A percentile compares a stretch with the other conserved stretches of the same genome.
Evolutionary conservation across 176 grass and related monocot species (phyloP).

Genomic region (Metroxylon sagu): DNA sequence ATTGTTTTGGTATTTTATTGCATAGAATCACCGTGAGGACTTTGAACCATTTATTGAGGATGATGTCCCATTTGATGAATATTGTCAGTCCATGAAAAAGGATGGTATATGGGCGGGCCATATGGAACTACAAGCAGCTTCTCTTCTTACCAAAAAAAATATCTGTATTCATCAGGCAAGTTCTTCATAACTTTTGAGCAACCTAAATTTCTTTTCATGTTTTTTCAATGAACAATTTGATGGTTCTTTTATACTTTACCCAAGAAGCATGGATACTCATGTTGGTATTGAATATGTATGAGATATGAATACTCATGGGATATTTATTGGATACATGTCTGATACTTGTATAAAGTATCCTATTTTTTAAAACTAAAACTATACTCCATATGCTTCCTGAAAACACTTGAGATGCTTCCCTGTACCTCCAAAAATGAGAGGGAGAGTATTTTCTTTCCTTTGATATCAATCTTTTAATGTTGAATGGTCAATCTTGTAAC

Average conservation of each 20-base stretch:
- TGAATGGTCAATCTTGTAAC: too few species aligned
- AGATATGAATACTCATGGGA: neutral
- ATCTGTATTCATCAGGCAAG: constrained; percentile 89
- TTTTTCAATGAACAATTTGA: neutral
- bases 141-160: constrained; percentile 69
- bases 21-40: constrained; percentile 52
- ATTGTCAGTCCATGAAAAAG: constrained; percentile 76
- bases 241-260: neutral
- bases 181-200: constrained; percentile 2
- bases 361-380: too few species aligned
- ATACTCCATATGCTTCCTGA: too few species aligned
- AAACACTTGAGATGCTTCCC: too few species aligned
- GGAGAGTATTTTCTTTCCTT: too few species aligned
- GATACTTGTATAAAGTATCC: too few species aligned
- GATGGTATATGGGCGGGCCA: constrained; percentile 91
- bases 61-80: constrained; percentile 71
- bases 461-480: too few species aligned
- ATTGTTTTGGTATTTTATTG: constrained; percentile 7
- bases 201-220: neutral
- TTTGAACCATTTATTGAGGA: constrained; percentile 98
- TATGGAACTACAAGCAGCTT: constrained; percentile 92
- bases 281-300: neutral
- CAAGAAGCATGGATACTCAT: neutral
- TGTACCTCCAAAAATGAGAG: too few species aligned
- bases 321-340: too few species aligned